Evolutionary conservation across 2,329 filamentous ascomycete species (phyloP).

Genomic region (Atkinsonella texensis): DNA sequence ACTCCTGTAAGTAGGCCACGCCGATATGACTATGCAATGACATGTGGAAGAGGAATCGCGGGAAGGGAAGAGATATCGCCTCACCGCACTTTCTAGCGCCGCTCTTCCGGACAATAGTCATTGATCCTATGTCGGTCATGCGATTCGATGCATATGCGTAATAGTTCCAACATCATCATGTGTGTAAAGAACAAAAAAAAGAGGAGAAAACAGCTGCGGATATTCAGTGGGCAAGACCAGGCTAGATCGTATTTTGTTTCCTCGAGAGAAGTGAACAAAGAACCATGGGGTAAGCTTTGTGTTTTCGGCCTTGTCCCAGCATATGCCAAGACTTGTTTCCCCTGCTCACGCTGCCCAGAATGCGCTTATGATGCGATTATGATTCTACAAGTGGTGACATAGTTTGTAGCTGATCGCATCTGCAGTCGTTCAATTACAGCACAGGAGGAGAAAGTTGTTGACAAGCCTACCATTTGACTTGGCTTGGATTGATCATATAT

Average conservation of each 20-base stretch:
- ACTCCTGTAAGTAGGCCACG: not conserved
- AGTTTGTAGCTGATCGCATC: not conserved
- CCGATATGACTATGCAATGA: not conserved
- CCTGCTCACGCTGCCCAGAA: not conserved
- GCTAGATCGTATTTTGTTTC: no score
- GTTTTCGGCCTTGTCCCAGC: no score
- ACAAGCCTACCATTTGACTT: not conserved
- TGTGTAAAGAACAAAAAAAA: no score
- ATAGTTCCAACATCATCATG: no score
- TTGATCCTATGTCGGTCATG: not conserved
- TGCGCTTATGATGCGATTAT: not conserved
- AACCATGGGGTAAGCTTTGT: no score
- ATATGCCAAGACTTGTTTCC: no score
- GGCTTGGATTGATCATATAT: not conserved
- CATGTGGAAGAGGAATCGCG: not conserved
- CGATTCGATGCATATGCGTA: not conserved
- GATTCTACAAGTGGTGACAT: not conserved
- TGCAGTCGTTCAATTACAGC: no score
- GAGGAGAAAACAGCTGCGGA: no score
- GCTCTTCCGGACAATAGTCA: not conserved
- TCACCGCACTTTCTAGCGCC: not conserved
- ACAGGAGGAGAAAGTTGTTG: no score
- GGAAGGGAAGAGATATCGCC: not conserved
- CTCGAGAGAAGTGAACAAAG: no score
- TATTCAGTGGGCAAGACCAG: no score